Evolutionary conservation across 164 flowering plant species (phyloP).

Genomic region (Berberis vulgaris): DNA sequence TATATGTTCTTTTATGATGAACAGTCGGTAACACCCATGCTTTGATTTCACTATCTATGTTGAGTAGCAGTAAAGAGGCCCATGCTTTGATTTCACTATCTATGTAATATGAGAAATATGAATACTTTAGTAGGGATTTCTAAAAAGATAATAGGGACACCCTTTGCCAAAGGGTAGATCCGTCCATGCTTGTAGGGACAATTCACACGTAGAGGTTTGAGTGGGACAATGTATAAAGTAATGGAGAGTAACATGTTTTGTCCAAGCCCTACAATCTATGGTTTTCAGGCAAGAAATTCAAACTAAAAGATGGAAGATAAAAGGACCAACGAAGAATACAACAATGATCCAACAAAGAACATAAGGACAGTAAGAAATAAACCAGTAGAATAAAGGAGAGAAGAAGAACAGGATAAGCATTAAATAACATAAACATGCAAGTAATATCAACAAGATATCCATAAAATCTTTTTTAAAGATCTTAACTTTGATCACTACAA

Average conservation of each 20-base stretch:
- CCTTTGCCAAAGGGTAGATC: not conserved
- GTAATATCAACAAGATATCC: too few species aligned
- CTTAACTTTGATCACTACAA: too few species aligned
- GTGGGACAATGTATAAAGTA: constrained; percentile 3
- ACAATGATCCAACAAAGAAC: too few species aligned
- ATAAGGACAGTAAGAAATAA: too few species aligned
- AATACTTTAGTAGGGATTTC: not conserved
- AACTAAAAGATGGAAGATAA: too few species aligned
- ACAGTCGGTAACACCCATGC: not conserved
- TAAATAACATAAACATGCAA: too few species aligned
- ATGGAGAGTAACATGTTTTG: constrained; percentile 6
- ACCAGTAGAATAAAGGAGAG: too few species aligned
- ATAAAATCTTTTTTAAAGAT: too few species aligned
- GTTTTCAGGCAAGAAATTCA: too few species aligned
- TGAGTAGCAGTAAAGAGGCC: not conserved
- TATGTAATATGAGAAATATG: not conserved
- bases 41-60: not conserved
- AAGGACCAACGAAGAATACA: too few species aligned
- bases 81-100: not conserved
- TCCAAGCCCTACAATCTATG: not conserved
- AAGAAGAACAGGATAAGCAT: too few species aligned
- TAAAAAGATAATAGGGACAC: too few species aligned
- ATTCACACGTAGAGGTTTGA: not conserved
- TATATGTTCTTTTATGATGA: not conserved
- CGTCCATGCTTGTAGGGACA: not conserved